These are phyloP conservation scores for Metschnikowia baotianmanensis DNA, from an alignment of 805 yeast species.

Conservation along the genomic window DNA sequence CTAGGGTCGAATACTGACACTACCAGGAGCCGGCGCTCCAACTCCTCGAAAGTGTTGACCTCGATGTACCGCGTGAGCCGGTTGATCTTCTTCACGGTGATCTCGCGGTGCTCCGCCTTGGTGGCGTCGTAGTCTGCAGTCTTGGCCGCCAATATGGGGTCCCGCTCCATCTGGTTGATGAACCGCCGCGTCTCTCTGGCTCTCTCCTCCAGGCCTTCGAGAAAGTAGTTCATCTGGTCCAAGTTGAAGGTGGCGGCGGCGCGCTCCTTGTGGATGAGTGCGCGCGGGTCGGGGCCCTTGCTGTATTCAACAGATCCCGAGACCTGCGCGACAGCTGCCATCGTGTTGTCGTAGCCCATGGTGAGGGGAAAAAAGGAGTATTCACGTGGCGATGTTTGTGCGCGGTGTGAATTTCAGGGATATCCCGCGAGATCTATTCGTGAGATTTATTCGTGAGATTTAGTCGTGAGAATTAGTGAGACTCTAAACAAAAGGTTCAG, in stretches of 20 bases:
- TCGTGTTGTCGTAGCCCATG: conserved; percentile 4
- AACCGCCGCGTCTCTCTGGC: conserved; percentile 43
- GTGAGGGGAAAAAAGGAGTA: neutral
- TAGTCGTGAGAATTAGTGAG: no score
- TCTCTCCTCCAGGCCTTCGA: conserved; percentile 51
- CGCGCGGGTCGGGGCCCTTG: conserved; percentile 34
- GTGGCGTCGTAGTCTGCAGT: conserved; percentile 56
- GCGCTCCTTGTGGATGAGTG: conserved; percentile 45
- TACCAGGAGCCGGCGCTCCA: conserved; percentile 58
- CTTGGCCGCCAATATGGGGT: conserved; percentile 58
- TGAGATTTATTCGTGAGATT: no score
- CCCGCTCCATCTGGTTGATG: conserved; percentile 61
- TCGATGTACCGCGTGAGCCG: conserved; percentile 63
- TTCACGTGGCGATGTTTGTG: neutral
- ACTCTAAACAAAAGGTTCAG: neutral
- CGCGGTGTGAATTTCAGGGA: no score
- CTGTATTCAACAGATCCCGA: conserved; percentile 16
- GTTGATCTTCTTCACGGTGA: conserved; percentile 59
- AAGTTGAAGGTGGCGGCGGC: conserved; percentile 35
- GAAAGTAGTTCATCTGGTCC: conserved; percentile 46
- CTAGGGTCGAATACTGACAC: conserved; percentile 74
- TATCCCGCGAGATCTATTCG: no score
- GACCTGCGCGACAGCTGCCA: conserved; percentile 11
- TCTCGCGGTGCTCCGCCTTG: conserved; percentile 56
- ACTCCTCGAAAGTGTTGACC: conserved; percentile 41